Conservation (phyloP, 805 yeast genomes). For the Myxozyma neotropica region DNA sequence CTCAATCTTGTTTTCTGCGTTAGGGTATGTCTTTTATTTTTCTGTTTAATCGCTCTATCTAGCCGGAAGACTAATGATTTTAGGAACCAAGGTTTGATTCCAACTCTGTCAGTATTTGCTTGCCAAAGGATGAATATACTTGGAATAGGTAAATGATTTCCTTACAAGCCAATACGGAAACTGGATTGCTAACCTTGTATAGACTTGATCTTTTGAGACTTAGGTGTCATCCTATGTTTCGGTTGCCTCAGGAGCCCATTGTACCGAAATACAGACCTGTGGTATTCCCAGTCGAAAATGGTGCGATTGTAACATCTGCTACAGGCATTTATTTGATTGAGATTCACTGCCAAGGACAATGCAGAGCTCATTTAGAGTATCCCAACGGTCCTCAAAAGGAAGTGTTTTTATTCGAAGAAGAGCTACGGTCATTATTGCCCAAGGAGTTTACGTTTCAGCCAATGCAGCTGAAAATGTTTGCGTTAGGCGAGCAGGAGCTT, state of each 20-base stretch:
- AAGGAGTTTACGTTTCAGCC: constrained; percentile 39
- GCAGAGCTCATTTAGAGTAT: constrained; percentile 62
- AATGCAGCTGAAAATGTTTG: constrained; percentile 52
- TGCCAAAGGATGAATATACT: constrained; percentile 68
- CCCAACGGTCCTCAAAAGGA: constrained; percentile 63
- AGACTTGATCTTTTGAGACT: constrained; percentile 71
- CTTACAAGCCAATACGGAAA: not conserved
- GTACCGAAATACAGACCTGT: constrained; percentile 48
- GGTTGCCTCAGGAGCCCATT: constrained; percentile 61
- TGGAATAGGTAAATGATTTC: constrained; percentile 63
- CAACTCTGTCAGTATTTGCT: constrained; percentile 46
- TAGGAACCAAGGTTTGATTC: constrained; percentile 1
- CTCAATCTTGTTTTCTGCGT: constrained; percentile 82
- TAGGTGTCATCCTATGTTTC: constrained; percentile 77
- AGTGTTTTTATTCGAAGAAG: constrained; percentile 52
- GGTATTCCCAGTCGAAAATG: constrained; percentile 51
- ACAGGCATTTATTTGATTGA: constrained; percentile 79
- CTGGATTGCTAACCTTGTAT: not conserved
- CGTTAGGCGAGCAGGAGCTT: constrained; percentile 63
- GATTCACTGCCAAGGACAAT: constrained; percentile 57
- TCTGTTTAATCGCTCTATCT: too few species aligned
- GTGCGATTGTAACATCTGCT: constrained; percentile 53
- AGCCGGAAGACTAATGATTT: not conserved
- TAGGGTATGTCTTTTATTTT: constrained; percentile 49
- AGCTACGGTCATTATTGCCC: constrained; percentile 48